Percentiles rank a stretch among this genome's conserved stretches.
These are phyloP conservation scores for Acer yangbiense DNA, from an alignment of 345 rosid genomes.

Conservation along the genomic window DNA sequence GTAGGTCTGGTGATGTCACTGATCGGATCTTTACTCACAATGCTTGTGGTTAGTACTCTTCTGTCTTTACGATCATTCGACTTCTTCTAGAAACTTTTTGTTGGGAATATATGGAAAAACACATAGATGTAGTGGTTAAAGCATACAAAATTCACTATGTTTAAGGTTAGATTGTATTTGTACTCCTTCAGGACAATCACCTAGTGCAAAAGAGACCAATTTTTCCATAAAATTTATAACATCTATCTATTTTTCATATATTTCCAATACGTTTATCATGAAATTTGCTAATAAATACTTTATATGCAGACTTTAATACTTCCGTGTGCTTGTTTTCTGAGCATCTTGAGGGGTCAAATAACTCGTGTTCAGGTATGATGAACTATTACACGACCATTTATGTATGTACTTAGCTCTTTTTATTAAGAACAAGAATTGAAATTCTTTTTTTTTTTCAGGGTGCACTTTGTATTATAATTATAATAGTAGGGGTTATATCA, in stretches of 20 bases:
- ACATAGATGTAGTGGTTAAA: background rate
- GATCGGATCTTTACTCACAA: constrained; percentile 85
- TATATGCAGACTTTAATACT: constrained; percentile 77
- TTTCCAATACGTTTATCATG: too few species aligned
- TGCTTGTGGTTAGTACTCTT: constrained; percentile 78
- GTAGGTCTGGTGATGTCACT: constrained; percentile 85
- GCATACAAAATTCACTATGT: background rate
- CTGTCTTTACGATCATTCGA: too few species aligned
- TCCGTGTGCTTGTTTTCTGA: constrained; percentile 88
- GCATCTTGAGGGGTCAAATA: constrained; percentile 64
- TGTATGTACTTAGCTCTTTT: background rate
- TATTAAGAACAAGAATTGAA: background rate
- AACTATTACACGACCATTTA: background rate
- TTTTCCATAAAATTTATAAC: too few species aligned
- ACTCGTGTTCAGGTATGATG: constrained; percentile 56
- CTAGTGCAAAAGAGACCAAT: too few species aligned
- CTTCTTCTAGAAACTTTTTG: background rate
- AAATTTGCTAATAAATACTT: background rate
- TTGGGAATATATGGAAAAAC: background rate
- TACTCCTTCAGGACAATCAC: background rate
- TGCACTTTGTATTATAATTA: constrained; percentile 52
- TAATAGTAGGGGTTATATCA: constrained; percentile 66
- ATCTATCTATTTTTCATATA: too few species aligned
- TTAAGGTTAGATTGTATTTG: too few species aligned
- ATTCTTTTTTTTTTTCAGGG: constrained; percentile 33